Base-by-base conservation (phyloP, 176 grass and related monocot species). In the Microstegium vimineum region DNA sequence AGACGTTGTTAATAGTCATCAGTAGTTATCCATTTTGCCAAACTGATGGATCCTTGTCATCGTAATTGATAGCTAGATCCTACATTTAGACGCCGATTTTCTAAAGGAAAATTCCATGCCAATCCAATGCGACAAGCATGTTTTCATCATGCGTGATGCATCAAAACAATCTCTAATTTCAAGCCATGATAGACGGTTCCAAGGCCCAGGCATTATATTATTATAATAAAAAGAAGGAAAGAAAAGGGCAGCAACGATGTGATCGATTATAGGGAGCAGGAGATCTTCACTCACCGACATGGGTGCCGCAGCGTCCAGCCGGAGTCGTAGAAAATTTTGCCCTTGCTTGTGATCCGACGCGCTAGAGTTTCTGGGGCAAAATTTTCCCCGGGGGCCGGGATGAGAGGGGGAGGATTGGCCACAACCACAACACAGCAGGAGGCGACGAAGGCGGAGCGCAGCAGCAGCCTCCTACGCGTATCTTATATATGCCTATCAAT, bases 231-330 rank as follows among this genome's bases (percentile, higher is more conserved):
- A 10, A 18, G 18, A n/a, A 35, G 1, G n/a, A n/a, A 26, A 25
- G 0, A 25, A 40, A 25, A 34, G 57, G 26, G 4, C 28, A 59
- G 5, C 17, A 62, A 62, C 7, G 23, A 42, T 69, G 3, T 59
- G 34, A 38, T 60, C 6, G 49, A 38, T 71, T 14, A 33, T 16
- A 42, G 27, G 2, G 9, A 5, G 57, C 10, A 9, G 66, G 68
- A n/a, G 27, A 52, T 16, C 35, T 25, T 34, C 17, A 76, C 92
- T 81, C 75, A 94, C 89, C 89, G 92, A 90, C 92, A 94, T 94
- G 68, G 40, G 40, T 73, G 46, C 74, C 81, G 57, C 84, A 28
- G 41, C 5, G 81, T 64, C 35, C 45, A 82, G 33, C 78, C 61
- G 45, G 56, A n/a, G 25, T 40, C 57, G 23, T 36, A 70, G 41